Evolutionary conservation across 129 eudicot genomes (phyloP), one percentile per base, ranked within the genome.

Genomic region (Centaurea solstitialis): DNA sequence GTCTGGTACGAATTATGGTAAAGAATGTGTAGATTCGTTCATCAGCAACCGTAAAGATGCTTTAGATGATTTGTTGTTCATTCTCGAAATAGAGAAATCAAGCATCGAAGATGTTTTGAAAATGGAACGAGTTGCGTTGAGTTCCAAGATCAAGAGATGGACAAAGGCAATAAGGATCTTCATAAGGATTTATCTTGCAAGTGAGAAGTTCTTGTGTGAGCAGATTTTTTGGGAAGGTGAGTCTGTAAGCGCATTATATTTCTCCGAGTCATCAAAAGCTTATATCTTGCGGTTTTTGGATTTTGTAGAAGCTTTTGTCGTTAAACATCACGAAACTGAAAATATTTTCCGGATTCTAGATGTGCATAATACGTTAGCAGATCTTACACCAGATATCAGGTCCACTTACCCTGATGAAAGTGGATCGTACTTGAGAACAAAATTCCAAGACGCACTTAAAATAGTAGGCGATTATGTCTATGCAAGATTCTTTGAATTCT

Each of bases 51-150:
- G 91, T 12, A 94, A 89, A 81, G 97, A 94, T 73, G 96, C 96
- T 23, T 80, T 94, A 21, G 93, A 90, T 35, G 96, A 91, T 66
- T 87, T 90, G 59, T 90, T 94, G 38, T 87, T 53, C 70, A 89
- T 87, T 30, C 35, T 30, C 35, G 35, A 30, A 97, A 89, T 39
- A 1, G 96, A 94, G 79, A 92, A 80, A 75, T 66, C 84, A 8
- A 92, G 96, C 90, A 89, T 94, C 6, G 97, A 94, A 69, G 98
- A 92, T 78, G 94, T 92, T 62, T 21, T 90, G 78, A 87, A 88
- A 70, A 92, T 92, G 96, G 96, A 90, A 79, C 89, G 98, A 97
- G 86, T 72, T 5, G 72, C 86, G 7, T 72, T 94, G 81, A 91
- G 90, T 75, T 86, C 91, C 72, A 88, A 85, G 81, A 92, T 92